Percentiles rank a stretch among this genome's conserved stretches.
Evolutionary conservation across 192 early-diverging fungal species (phyloP).

Genomic region (Backusella liffmaniae): DNA sequence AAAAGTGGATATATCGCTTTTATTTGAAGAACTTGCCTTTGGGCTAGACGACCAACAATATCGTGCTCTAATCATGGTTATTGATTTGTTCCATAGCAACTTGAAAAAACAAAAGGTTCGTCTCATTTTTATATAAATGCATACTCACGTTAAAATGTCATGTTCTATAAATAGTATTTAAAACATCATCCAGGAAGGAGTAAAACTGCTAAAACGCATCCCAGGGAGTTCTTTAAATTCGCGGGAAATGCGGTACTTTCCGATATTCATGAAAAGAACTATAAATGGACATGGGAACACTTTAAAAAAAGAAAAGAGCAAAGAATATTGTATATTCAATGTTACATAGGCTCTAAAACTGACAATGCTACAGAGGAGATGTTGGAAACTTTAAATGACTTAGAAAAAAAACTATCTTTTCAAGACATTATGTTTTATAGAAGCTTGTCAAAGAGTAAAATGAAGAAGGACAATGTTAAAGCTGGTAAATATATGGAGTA

Average conservation of each 20-base stretch:
- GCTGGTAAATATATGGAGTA: constrained; percentile 26
- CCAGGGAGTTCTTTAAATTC: constrained; percentile 67
- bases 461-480: constrained; percentile 57
- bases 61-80: constrained; percentile 57
- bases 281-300: constrained; percentile 73
- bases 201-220: constrained; percentile 68
- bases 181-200: constrained; percentile 64
- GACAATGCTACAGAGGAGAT: constrained; percentile 40
- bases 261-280: constrained; percentile 73
- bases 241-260: constrained; percentile 61
- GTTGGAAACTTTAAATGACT: constrained; percentile 42
- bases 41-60: constrained; percentile 77
- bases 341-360: constrained; percentile 48
- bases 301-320: constrained; percentile 67
- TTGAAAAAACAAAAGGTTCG: constrained; percentile 31
- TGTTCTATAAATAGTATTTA: constrained; percentile 50
- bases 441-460: constrained; percentile 56
- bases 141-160: background rate
- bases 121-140: background rate
- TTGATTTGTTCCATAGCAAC: constrained; percentile 36
- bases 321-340: constrained; percentile 61
- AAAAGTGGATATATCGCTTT: constrained; percentile 52
- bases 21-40: constrained; percentile 80
- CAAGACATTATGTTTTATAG: constrained; percentile 80
- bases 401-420: constrained; percentile 66